Base-by-base conservation (phyloP, 345 rosid genomes). In the Arabidopsis thaliana region DNA sequence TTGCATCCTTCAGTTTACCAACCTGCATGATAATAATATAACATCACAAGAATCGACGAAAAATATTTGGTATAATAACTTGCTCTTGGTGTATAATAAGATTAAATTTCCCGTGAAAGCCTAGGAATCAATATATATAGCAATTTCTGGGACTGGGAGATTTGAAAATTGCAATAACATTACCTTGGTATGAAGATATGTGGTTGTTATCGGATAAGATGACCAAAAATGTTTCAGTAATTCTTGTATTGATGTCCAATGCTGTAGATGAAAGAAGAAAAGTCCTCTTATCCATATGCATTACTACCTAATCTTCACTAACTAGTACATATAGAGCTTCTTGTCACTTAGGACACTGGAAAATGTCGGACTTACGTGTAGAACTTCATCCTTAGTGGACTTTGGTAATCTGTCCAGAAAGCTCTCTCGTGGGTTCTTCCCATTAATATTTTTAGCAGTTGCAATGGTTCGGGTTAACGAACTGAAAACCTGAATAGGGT, bases 151-250 rank as follows among this genome's bases (percentile, higher is more conserved):
- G 57, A 30, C 6, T 40, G 20, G 32, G 8, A 41, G 64, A 60
- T 59, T 20, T 14, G 42, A 7, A 68, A 60, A 13, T 16, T 7
- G 22, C 33, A 25, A 63, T 6, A 25, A 65, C 25, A 72, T 82
- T 81, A 95, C 97, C 96, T 92, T 95, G 14, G 80, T 71, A 77
- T 84, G 82, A 69, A 95, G 93, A 84, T 89, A 81, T 12, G 85
- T 6, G 10, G 90, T 87, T 4, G 97, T 89, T 68, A 95, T 81
- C 22, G 99, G 99, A 85, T 89, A 95, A 12, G 97, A 95, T 65
- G 99, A 87, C 99, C 99, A 92, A 75, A 87, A 92, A 82, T 94
- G 96, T 79, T 67, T 85, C 80, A 87, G 82, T 59, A 91, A 73
- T 84, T 94, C 98, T 75, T 88, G 89, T 65, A 89, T 85, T 28